Evolutionary conservation across 2,329 filamentous ascomycete species (phyloP), one percentile per base, ranked within the genome.

Genomic region (Hypocreales sp.): DNA sequence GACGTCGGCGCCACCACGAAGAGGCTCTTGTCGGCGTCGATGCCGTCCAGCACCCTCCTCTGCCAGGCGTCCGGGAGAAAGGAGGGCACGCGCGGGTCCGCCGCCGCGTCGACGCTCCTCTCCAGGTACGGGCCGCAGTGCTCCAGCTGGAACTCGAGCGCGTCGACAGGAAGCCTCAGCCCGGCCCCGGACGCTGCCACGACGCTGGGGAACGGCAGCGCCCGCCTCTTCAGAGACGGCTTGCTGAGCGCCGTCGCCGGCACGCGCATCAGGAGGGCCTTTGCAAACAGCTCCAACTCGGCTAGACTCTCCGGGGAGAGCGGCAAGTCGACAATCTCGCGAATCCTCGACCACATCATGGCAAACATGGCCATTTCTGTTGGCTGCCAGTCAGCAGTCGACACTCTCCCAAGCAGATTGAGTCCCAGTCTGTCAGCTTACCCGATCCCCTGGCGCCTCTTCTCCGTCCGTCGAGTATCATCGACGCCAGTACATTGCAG

Each of bases 11-110:
- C 79, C 7, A 86, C 72, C 1, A 83, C 76, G 32, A 86, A 73
- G 1, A 82, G 54, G 38, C 76, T 82, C 36, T 72, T 67, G 29
- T 78, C 60, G 0, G 60, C 61, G 45, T 87, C 79, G 20, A 86
- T 73, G 21, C 70, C 67, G 35, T 87, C 76, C 1, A 87, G 58
- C 0, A 86, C 79, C 20, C 69, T 59, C 30, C 75, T 57, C 48
- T 87, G 79, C 80, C 79, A 87, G 4, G 64, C 67, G 53, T 87
- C 79, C 2, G 80, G 79, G 5, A 73, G 53, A 42, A 87, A 87
- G 8, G 12, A 8, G 2, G 54, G 47, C 1, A 82, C 78, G 32
- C 80, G 67, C n/a, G 58, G 35, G 44, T 86, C 80, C 0, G 69
- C 64, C 9, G 56, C 57, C 0, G 78, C 73, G 40, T 79, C 74